Conservation (phyloP, 2,329 filamentous ascomycete genomes). For the Bretziella fagacearum region DNA sequence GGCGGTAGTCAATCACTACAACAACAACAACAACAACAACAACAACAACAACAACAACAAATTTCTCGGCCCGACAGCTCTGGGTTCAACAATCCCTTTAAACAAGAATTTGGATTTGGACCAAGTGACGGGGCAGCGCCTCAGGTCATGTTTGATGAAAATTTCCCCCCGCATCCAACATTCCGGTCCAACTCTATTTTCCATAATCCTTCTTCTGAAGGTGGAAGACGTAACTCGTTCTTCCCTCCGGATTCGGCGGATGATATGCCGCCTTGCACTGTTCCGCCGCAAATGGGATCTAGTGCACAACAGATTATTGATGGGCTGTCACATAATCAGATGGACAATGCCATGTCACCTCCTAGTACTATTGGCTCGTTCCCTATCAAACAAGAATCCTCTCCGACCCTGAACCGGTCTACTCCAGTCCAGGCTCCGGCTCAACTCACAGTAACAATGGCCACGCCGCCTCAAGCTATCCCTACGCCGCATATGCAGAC, state of each 20-base stretch:
- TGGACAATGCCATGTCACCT: constrained; percentile 3
- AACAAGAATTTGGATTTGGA: constrained; percentile 12
- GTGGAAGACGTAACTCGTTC: constrained; percentile 45
- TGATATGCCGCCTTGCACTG: constrained; percentile 13
- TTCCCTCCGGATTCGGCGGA: constrained; percentile 40
- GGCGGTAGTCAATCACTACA: not conserved
- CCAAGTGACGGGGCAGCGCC: constrained; percentile 6
- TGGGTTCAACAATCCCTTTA: constrained; percentile 8
- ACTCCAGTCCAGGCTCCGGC: constrained; percentile 13
- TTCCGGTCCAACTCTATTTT: constrained; percentile 54
- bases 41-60: constrained; percentile 2
- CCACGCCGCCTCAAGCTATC: constrained; percentile 7
- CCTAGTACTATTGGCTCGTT: constrained; percentile 8
- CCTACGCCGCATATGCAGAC: constrained; percentile 8
- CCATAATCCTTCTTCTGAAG: constrained; percentile 37
- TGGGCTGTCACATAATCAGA: constrained; percentile 1
- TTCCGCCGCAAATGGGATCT: constrained; percentile 5
- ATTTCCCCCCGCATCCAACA: constrained; percentile 27
- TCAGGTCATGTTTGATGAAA: constrained; percentile 7
- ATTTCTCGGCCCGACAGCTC: not conserved
- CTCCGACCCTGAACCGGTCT: constrained; percentile 4
- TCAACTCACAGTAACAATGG: constrained; percentile 20
- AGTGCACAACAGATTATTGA: constrained; percentile 14
- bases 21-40: constrained; percentile 1
- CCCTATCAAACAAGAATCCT: constrained; percentile 7